These are phyloP conservation scores for Jatropha podagrica DNA, from an alignment of 441 rosid species.

Conservation along the genomic window DNA sequence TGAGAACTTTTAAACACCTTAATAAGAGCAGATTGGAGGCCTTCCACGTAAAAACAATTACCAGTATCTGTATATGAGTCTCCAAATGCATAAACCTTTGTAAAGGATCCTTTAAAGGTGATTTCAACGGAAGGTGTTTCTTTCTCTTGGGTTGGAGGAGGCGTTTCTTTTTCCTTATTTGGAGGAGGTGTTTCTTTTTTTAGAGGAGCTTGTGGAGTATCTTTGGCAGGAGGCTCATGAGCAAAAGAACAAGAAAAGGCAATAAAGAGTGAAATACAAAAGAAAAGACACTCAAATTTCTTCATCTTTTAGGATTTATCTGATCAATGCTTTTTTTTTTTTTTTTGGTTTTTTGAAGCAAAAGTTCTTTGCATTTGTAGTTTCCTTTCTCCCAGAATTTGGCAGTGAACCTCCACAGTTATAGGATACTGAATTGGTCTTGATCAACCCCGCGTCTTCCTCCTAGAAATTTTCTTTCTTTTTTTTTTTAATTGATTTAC, in stretches of 20 bases:
- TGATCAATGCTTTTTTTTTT: not conserved
- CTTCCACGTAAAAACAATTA: constrained; percentile 28
- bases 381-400: not conserved
- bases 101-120: constrained; percentile 22
- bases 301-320: constrained; percentile 14
- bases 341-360: not conserved
- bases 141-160: not conserved
- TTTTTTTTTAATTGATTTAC: too few species aligned
- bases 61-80: constrained; percentile 48
- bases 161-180: too few species aligned
- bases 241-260: constrained; percentile 11
- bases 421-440: constrained; percentile 16
- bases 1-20: not conserved
- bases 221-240: constrained; percentile 5
- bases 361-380: not conserved
- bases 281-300: constrained; percentile 11
- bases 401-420: not conserved
- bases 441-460: not conserved
- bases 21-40: constrained; percentile 23
- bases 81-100: constrained; percentile 44
- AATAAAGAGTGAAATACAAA: constrained; percentile 9
- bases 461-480: not conserved
- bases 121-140: not conserved
- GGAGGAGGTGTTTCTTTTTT: not conserved
- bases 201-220: not conserved